Base-by-base conservation (phyloP, 1,139 yeast species). In the Geotrichum reessii region DNA sequence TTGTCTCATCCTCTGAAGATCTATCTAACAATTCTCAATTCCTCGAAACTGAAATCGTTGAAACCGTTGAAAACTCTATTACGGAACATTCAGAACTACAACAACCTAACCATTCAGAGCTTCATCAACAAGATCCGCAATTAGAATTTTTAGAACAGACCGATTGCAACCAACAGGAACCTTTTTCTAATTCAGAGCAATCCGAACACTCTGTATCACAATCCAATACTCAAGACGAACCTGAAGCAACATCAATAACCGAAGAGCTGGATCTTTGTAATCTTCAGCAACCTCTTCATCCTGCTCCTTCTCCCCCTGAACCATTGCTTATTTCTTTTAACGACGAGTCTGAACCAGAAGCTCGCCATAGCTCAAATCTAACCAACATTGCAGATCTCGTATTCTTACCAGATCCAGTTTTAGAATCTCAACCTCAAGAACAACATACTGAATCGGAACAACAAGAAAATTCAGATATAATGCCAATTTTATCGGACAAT, bases 361-460 rank as follows among this genome's bases (percentile, higher is more conserved):
- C 51, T 19, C 37, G 31, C 12, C 42, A 17, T n/a, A 21, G 8
- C 19, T 50, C 46, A 12, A 2, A 50, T 11, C 52, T 50, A 12
- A 12, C 42, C n/a, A 21, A 28, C 21, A 17, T 50, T 22, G 44
- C 52, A 19, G 52, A 50, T 33, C 44, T 50, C n/a, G 44, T 50
- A 9, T 28, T 50, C 11, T 24, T 28, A 5, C 44, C 52, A 28
- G 44, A 31, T 50, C 52, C 52, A 19, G 25, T 6, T 14, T 28
- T 25, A 22, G 24, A 19, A 11, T 3, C 52, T 8, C 44, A 37
- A 12, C 6, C 11, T n/a, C 44, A 37, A 37, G 8, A 37, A n/a
- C 22, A 8, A 3, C 27, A 22, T 9, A 24, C 22, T 27, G 22
- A n/a, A n/a, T 12, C 52, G 17, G n/a, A 8, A 31, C 25, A 7